phyloP scores from a whole-genome alignment of 345 rosid genomes.

The Corymbia maculata region DNA sequence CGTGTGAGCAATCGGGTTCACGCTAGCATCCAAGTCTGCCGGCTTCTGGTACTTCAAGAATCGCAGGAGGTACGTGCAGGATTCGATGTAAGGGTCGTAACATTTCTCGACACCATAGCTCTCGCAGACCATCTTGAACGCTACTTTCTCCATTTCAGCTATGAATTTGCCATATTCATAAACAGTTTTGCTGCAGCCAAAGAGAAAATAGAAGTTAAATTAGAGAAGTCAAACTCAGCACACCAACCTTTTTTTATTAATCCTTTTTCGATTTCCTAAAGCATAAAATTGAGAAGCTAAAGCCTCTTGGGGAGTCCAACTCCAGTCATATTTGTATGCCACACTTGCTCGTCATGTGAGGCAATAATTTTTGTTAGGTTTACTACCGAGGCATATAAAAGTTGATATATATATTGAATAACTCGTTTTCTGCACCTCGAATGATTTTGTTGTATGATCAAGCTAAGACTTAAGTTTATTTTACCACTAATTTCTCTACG shows the following conservation, averaged over 20 bases:
- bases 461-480: neutral
- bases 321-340: neutral
- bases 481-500: neutral
- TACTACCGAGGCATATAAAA: neutral
- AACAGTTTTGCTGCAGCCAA: constrained; percentile 1
- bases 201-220: neutral
- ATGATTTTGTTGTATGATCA: neutral
- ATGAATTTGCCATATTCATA: neutral
- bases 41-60: constrained; percentile 11
- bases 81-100: neutral
- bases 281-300: neutral
- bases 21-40: neutral
- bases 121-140: constrained; percentile 13
- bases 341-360: neutral
- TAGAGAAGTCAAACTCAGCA: neutral
- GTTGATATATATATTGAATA: neutral
- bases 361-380: neutral
- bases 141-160: constrained; percentile 2
- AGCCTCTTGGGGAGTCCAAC: neutral
- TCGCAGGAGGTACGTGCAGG: constrained; percentile 2
- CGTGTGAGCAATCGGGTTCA: constrained; percentile 13
- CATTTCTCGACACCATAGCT: constrained; percentile 8
- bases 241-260: neutral
- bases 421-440: neutral
- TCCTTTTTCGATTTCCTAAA: neutral